Conservation (phyloP, 225 moss, liverwort and hornwort genomes). For the Physcomitrellopsis africana region DNA sequence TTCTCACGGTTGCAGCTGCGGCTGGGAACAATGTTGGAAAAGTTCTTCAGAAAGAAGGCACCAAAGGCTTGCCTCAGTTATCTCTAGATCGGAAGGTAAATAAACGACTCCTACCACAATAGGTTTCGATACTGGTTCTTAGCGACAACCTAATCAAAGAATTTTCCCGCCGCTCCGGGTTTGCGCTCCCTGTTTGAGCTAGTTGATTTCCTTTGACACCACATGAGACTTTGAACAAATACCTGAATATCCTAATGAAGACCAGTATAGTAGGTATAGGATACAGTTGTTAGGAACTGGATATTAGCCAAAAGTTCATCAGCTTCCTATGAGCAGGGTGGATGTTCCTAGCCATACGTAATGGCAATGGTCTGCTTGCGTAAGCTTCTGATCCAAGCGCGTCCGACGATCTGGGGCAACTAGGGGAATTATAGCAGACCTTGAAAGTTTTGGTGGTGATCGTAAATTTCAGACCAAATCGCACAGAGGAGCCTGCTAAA, state of each 20-base stretch:
- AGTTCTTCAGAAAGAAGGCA: slow-evolving; percentile 96
- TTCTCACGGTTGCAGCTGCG: slow-evolving; percentile 88
- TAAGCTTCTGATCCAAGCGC: slow-evolving; percentile 10
- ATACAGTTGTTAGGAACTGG: slow-evolving; percentile 21
- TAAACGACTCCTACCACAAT: background rate
- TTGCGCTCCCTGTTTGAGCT: background rate
- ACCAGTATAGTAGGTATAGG: slow-evolving; percentile 21
- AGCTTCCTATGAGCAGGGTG: slow-evolving; percentile 33
- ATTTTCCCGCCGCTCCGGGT: background rate
- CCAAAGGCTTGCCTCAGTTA: slow-evolving; percentile 89
- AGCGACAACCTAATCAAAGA: background rate
- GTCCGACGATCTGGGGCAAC: slow-evolving; percentile 18
- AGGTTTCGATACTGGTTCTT: background rate
- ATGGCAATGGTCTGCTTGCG: slow-evolving; percentile 28
- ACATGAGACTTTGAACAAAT: background rate
- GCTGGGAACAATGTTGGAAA: slow-evolving; percentile 98
- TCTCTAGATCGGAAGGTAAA: slow-evolving; percentile 80
- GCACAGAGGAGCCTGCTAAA: background rate
- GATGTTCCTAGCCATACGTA: slow-evolving; percentile 28
- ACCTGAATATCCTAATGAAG: background rate
- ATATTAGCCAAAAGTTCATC: slow-evolving; percentile 16
- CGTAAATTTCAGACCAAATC: slow-evolving; percentile 10
- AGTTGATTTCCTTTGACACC: background rate
- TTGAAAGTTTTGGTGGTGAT: slow-evolving; percentile 23
- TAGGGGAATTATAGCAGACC: slow-evolving; percentile 20